phyloP scores from a whole-genome alignment of 148 eudicot genomes.

The Rhododendron mucronatum region DNA sequence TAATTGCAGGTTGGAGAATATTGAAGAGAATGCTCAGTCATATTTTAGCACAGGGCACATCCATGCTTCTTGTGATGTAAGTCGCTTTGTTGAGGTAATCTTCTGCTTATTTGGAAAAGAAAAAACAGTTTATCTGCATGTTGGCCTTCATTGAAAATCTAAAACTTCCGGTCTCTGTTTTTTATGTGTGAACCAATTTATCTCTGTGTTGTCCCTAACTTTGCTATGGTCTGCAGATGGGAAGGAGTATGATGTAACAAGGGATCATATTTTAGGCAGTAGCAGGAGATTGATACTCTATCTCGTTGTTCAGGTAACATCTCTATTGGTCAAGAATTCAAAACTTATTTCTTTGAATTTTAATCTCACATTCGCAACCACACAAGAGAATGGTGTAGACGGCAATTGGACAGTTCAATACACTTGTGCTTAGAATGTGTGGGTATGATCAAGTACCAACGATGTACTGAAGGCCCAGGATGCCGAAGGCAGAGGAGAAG shows the following conservation, averaged over 20 bases:
- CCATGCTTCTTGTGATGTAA: slow-evolving; percentile 52
- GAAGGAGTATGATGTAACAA: slow-evolving; percentile 14
- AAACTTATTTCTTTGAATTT: not conserved
- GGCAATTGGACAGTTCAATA: not conserved
- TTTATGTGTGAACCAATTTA: too few species aligned
- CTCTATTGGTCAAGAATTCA: not conserved
- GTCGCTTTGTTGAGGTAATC: slow-evolving; percentile 38
- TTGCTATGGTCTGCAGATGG: slow-evolving; percentile 15
- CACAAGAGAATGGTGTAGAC: not conserved
- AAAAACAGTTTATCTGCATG: not conserved
- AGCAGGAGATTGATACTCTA: not conserved
- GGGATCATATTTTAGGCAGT: not conserved
- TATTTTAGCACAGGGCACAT: slow-evolving; percentile 66
- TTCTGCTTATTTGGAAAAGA: not conserved
- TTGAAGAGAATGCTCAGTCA: slow-evolving; percentile 73
- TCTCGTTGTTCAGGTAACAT: not conserved
- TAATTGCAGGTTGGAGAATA: slow-evolving; percentile 58
- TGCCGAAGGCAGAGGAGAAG: too few species aligned
- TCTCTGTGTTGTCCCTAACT: not conserved
- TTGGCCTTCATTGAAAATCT: not conserved
- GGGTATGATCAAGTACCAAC: not conserved
- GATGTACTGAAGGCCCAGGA: too few species aligned
- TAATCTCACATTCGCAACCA: not conserved
- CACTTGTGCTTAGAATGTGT: not conserved
- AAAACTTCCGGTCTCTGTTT: not conserved